Evolutionary conservation across 495 filamentous ascomycete genomes (phyloP).

Genomic region (Neurospora pannonica): DNA sequence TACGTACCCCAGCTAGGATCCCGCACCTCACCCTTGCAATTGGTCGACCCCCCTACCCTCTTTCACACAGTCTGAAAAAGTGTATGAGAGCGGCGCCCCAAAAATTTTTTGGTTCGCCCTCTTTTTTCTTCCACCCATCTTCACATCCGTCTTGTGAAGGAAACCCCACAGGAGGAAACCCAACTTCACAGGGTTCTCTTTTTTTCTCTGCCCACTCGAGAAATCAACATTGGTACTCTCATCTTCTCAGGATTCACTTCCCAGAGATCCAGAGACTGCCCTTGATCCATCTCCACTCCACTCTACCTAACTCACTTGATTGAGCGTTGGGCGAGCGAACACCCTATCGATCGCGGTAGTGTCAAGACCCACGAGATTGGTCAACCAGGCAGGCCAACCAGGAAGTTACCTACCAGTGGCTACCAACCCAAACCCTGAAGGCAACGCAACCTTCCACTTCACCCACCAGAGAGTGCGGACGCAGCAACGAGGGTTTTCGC

Average conservation of each 20-base stretch:
- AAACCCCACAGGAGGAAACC: constrained; percentile 24
- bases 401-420: neutral
- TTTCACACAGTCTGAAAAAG: neutral
- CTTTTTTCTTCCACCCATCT: constrained; percentile 23
- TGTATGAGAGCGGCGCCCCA: constrained; percentile 11
- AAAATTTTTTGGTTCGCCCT: constrained; percentile 28
- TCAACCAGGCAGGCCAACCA: neutral
- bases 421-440: neutral
- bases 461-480: neutral
- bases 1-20: neutral
- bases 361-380: neutral
- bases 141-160: constrained; percentile 26
- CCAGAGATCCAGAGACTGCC: constrained; percentile 22
- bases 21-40: neutral
- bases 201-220: constrained; percentile 17
- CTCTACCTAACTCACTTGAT: constrained; percentile 3
- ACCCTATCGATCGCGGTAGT: neutral
- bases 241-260: constrained; percentile 21
- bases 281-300: constrained; percentile 28
- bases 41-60: neutral
- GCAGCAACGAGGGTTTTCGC: constrained; percentile 6
- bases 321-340: neutral
- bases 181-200: constrained; percentile 14
- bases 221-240: constrained; percentile 15
- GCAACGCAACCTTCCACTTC: neutral